A percentile compares a stretch with the other conserved stretches of the same genome.
These are phyloP conservation scores for Sclerotinia subarctica DNA, from an alignment of 2,329 filamentous ascomycete species.

Conservation along the genomic window DNA sequence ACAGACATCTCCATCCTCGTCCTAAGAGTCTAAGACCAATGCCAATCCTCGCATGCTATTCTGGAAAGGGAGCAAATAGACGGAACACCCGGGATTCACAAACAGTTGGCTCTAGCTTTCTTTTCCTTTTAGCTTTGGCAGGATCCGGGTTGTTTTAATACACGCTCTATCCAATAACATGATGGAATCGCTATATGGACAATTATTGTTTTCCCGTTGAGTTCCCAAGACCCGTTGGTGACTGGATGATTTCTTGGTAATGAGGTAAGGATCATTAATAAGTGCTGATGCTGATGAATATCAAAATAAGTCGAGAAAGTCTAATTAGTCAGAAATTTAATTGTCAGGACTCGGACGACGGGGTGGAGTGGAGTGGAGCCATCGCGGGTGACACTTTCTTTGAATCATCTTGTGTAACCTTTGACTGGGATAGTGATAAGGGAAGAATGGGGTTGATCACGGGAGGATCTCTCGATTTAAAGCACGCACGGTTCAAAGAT, in stretches of 20 bases:
- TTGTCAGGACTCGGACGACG: too few species aligned
- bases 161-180: not conserved
- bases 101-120: constrained; percentile 6
- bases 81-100: not conserved
- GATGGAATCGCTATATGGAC: not conserved
- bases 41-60: not conserved
- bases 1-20: not conserved
- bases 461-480: not conserved
- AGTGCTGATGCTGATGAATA: too few species aligned
- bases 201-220: not conserved
- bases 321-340: too few species aligned
- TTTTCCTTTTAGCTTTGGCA: not conserved
- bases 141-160: not conserved
- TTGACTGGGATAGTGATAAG: not conserved
- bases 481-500: too few species aligned
- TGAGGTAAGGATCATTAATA: too few species aligned
- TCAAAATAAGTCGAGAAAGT: too few species aligned
- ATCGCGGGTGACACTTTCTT: not conserved
- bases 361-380: too few species aligned
- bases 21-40: not conserved
- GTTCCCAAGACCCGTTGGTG: too few species aligned
- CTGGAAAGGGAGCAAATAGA: not conserved
- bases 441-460: constrained; percentile 2
- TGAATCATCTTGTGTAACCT: not conserved
- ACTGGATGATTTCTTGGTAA: too few species aligned